These are phyloP conservation scores for Trichoderma harzianum DNA, from an alignment of 2,329 filamentous ascomycete genomes.

Conservation along the genomic window DNA sequence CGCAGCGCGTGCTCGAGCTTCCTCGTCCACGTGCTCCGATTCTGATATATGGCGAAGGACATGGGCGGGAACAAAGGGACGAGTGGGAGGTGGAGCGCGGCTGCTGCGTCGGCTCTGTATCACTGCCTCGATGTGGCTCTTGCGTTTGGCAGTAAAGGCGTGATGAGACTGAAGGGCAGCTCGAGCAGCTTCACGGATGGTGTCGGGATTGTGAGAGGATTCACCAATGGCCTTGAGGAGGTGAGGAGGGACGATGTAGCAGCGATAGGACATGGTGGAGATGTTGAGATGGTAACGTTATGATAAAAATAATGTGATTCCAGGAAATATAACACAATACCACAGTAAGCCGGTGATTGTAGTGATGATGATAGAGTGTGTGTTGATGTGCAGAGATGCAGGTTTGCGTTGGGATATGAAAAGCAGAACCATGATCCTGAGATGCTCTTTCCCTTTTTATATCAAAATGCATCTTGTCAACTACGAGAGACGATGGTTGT, in stretches of 20 bases:
- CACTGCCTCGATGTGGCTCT: constrained; percentile 35
- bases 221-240: constrained; percentile 43
- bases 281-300: neutral
- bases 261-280: constrained; percentile 27
- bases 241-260: constrained; percentile 46
- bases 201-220: constrained; percentile 35
- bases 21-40: constrained; percentile 37
- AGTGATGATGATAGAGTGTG: neutral
- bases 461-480: neutral
- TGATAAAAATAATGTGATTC: neutral
- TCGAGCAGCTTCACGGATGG: constrained; percentile 36
- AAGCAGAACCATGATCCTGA: neutral
- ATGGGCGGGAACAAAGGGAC: constrained; percentile 38
- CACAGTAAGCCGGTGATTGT: neutral
- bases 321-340: neutral
- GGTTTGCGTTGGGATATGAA: neutral
- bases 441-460: neutral
- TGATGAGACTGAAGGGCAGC: constrained; percentile 35
- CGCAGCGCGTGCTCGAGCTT: constrained; percentile 36
- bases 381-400: neutral
- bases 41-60: constrained; percentile 40
- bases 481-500: neutral
- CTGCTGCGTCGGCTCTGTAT: constrained; percentile 30
- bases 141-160: constrained; percentile 30
- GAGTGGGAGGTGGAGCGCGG: constrained; percentile 18